Evolutionary conservation across 2,329 filamentous ascomycete genomes (phyloP), one percentile per base, ranked within the genome.

Genomic region (Fusarium setosum): DNA sequence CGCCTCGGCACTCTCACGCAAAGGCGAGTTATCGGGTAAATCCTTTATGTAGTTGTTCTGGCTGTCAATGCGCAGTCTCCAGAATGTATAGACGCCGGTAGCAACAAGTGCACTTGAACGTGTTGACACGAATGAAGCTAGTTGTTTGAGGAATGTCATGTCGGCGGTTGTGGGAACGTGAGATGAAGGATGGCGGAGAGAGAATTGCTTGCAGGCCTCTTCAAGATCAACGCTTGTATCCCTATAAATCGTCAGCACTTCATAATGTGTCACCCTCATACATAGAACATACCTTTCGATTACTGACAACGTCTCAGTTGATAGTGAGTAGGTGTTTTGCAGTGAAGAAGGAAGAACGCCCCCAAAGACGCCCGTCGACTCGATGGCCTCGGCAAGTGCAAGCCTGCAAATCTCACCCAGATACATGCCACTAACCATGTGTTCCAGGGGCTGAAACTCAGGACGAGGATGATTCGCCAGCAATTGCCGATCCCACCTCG

Each of bases 391-490:
- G 20, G 89, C 63, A 40, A 90, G 77, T 0, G 83, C 82, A 12
- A 88, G 75, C 17, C 89, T 82, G 66, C 83, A 86, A 44, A 91
- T 84, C 74, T 92, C 89, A 45, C 89, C 89, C 3, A 92, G 77
- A 71, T 92, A 91, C 70, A 85, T 87, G 32, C 89, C 89, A 67
- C 87, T 87, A 38, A 90, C 84, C 63, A 90, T 79, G 63, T 88
- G 82, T 73, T 90, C 88, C 11, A 89, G 73, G 0, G 88, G 88
- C 66, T 90, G 88, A 63, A 89, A 89, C 21, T 86, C 82, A 0
- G 88, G 88, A 51, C 80, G 78, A 12, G 84, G 79, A 63, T 89
- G 88, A 0, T 75, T 79, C 3, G 79, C 79, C 42, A 84, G 84
- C 13, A 91, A 76, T 6, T 77, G 72, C 17, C 76, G 73, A 64